Evolutionary conservation across 1,284 basidiomycete genomes (phyloP).

Genomic region (Tylopilus sp.): DNA sequence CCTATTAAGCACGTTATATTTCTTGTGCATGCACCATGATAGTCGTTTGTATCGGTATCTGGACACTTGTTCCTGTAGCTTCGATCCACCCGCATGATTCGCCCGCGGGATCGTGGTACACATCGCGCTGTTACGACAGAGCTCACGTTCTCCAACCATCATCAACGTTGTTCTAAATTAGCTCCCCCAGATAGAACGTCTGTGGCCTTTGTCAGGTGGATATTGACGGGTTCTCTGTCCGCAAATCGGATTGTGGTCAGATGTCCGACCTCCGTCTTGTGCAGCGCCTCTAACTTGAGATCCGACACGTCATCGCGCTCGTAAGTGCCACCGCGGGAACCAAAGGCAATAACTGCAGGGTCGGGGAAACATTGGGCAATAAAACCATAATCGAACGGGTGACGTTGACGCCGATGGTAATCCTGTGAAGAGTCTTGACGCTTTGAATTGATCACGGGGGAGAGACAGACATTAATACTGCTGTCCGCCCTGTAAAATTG

Average conservation of each 20-base stretch:
- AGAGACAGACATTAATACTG: slow-evolving; percentile 26
- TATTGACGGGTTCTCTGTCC: slow-evolving; percentile 1
- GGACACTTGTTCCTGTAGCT: slow-evolving; percentile 5
- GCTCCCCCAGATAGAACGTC: background rate
- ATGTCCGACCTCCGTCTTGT: slow-evolving; percentile 6
- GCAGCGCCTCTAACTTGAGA: slow-evolving; percentile 26
- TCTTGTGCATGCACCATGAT: slow-evolving; percentile 3
- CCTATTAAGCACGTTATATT: background rate
- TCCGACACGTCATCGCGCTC: slow-evolving; percentile 33
- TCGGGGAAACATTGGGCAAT: slow-evolving; percentile 7
- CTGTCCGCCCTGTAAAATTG: slow-evolving; percentile 31
- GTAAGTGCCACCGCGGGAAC: slow-evolving; percentile 29
- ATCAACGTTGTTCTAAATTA: slow-evolving; percentile 4
- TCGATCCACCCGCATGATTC: background rate
- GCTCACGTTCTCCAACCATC: background rate
- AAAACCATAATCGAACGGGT: slow-evolving; percentile 4
- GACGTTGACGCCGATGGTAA: slow-evolving; percentile 25
- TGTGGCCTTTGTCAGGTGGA: background rate
- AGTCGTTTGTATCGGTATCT: slow-evolving; percentile 19
- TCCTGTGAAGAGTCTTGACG: slow-evolving; percentile 9
- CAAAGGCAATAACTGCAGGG: slow-evolving; percentile 15
- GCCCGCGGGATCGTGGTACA: background rate
- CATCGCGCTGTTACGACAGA: background rate
- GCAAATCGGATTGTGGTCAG: slow-evolving; percentile 23
- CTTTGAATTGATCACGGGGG: background rate